A percentile compares a stretch with the other conserved stretches of the same genome.
phyloP scores from a whole-genome alignment of 768 basidiomycete species.

The Boletus vermiculosoides region DNA sequence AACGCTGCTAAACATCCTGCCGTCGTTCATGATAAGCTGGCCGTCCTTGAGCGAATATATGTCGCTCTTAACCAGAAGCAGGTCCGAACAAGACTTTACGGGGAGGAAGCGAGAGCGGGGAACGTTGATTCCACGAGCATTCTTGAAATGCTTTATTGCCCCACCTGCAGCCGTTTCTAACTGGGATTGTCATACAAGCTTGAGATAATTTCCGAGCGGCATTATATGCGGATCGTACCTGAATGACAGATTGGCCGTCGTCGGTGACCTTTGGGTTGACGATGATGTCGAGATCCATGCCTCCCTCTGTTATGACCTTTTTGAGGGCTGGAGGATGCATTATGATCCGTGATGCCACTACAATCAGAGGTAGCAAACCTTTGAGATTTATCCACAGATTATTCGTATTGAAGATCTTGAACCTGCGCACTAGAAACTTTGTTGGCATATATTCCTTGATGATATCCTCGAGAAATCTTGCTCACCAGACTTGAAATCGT shows the following conservation, averaged over 20 bases:
- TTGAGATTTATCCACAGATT: slow-evolving; percentile 79
- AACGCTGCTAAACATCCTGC: slow-evolving; percentile 79
- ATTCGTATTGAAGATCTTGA: slow-evolving; percentile 93
- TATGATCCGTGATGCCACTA: neutral
- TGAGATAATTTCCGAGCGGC: slow-evolving; percentile 7
- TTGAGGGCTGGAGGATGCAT: slow-evolving; percentile 63
- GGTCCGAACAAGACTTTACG: slow-evolving; percentile 83
- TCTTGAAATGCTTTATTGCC: slow-evolving; percentile 90
- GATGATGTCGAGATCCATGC: slow-evolving; percentile 92
- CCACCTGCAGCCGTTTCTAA: slow-evolving; percentile 93
- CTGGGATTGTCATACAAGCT: slow-evolving; percentile 27
- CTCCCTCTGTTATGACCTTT: slow-evolving; percentile 82
- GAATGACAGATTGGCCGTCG: slow-evolving; percentile 82
- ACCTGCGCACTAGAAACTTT: slow-evolving; percentile 63
- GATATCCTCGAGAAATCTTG: slow-evolving; percentile 6
- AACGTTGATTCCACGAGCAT: slow-evolving; percentile 92
- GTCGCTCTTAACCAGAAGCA: slow-evolving; percentile 88
- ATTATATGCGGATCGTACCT: slow-evolving; percentile 39
- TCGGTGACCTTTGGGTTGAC: slow-evolving; percentile 89
- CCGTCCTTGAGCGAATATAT: slow-evolving; percentile 91
- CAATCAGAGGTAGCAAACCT: slow-evolving; percentile 40
- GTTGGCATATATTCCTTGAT: neutral
- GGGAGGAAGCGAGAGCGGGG: slow-evolving; percentile 93
- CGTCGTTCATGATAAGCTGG: slow-evolving; percentile 79
- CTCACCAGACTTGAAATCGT: slow-evolving; percentile 35